Base-by-base conservation (phyloP, 1,284 basidiomycete genomes). In the Porogramme epimiltina region DNA sequence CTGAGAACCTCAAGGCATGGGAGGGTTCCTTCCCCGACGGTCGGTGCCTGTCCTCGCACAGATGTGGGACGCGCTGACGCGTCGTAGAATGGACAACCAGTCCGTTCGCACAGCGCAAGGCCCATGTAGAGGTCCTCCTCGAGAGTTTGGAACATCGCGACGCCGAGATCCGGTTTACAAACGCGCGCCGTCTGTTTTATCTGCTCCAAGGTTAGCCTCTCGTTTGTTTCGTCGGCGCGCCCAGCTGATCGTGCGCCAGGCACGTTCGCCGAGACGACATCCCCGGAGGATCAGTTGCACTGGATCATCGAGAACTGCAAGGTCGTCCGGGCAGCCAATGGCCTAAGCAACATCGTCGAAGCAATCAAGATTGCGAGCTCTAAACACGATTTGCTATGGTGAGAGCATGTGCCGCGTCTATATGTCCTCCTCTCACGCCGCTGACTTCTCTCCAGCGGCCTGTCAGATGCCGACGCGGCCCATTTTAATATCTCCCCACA, bases 291-390 rank as follows among this genome's bases (percentile, higher is more conserved):
- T 68, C 97, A 99, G 68, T 73, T 99, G 40, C 91, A 95, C 60
- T 96, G 95, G 90, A 91, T 99, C 61, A 89, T 93, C 55, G 90
- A 96, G 70, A 98, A 98, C 66, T 92, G 92, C 64, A 92, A 91
- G 66, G 79, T 91, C 28, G 87, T 98, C 2, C 81, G 95, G 49
- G 77, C 80, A 22, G 87, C 89, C 0, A 94, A 97, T 66, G 96
- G 95, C 16, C 72, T 98, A 11, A 86, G 84, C 59, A 84, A 81
- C 49, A 88, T 98, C 26, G 83, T 96, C 19, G 86, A 91, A 62
- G 93, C 93, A 9, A 82, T 97, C 72, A 95, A 94, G 70, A 90
- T 94, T 53, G 93, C 95, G 1, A 87, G 87, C 54, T 85, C 86
- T 45, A 92, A 95, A 64, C 95, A 98, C 65, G 93, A 95, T 69